These are phyloP conservation scores for Diplodia sapinea DNA, from an alignment of 2,329 filamentous ascomycete species.

Conservation along the genomic window DNA sequence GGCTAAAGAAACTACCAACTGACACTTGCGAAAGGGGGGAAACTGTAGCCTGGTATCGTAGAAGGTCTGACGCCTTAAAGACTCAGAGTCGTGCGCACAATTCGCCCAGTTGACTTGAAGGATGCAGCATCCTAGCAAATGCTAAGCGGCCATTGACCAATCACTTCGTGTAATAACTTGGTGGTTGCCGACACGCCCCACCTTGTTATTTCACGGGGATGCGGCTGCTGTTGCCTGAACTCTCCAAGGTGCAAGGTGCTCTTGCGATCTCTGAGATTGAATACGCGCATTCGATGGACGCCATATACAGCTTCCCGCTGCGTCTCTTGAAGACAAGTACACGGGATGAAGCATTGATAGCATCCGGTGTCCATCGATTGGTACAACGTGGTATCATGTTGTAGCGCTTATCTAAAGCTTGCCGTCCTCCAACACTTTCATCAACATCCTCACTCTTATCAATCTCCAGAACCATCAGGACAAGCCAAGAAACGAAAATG, in stretches of 20 bases:
- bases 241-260: not conserved
- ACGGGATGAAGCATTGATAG: not conserved
- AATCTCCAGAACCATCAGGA: not conserved
- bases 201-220: not conserved
- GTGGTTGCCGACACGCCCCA: not conserved
- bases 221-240: not conserved
- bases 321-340: not conserved
- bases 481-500: constrained; percentile 38
- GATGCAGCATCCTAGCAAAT: not conserved
- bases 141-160: not conserved
- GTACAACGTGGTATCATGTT: not conserved
- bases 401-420: not conserved
- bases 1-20: not conserved
- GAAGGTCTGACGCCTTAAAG: not conserved
- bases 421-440: not conserved
- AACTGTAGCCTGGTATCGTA: not conserved
- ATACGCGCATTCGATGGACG: not conserved
- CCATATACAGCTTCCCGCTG: not conserved
- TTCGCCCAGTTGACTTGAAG: not conserved
- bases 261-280: not conserved
- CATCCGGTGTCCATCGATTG: not conserved
- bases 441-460: not conserved
- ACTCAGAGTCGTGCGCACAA: not conserved
- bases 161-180: not conserved
- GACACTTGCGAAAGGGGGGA: not conserved